phyloP scores from a whole-genome alignment of 495 filamentous ascomycete genomes.

The Astrothelium macrocarpum region DNA sequence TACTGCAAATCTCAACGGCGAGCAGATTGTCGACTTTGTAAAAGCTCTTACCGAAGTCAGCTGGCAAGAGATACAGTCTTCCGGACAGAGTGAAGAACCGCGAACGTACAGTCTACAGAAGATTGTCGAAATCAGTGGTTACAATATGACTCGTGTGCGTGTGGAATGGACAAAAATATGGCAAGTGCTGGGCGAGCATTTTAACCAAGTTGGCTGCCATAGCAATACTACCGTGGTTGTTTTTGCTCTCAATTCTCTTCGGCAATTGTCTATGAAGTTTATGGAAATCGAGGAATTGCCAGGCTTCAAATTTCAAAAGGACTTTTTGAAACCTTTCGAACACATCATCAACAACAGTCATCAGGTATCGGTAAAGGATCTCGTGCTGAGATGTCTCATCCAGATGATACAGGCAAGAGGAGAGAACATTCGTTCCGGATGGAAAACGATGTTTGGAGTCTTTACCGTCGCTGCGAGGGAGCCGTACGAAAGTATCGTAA shows the following conservation, averaged over 20 bases:
- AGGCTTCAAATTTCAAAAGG: slow-evolving; percentile 99
- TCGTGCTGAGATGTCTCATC: slow-evolving; percentile 92
- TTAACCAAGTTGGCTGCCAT: slow-evolving; percentile 94
- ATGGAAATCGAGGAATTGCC: slow-evolving; percentile 97
- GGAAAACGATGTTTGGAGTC: slow-evolving; percentile 98
- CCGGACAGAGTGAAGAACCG: slow-evolving; percentile 86
- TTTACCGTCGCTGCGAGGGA: slow-evolving; percentile 93
- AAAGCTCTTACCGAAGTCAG: slow-evolving; percentile 89
- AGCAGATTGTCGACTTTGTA: slow-evolving; percentile 97
- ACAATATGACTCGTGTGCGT: slow-evolving; percentile 97
- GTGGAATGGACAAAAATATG: slow-evolving; percentile 98
- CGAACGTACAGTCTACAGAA: slow-evolving; percentile 96
- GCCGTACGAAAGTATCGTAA: slow-evolving; percentile 90
- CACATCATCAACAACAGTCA: slow-evolving; percentile 90
- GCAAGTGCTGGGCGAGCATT: slow-evolving; percentile 91
- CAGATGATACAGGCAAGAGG: slow-evolving; percentile 98
- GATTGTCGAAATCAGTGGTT: slow-evolving; percentile 95
- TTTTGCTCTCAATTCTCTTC: slow-evolving; percentile 88
- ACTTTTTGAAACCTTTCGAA: slow-evolving; percentile 96
- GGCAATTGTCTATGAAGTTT: slow-evolving; percentile 95
- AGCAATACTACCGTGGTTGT: slow-evolving; percentile 91
- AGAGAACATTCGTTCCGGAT: slow-evolving; percentile 92
- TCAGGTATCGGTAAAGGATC: slow-evolving; percentile 88
- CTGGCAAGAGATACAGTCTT: slow-evolving; percentile 97
- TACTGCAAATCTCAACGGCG: slow-evolving; percentile 83